Evolutionary conservation across 306 rosid species (phyloP).

Genomic region (Vicia faba): DNA sequence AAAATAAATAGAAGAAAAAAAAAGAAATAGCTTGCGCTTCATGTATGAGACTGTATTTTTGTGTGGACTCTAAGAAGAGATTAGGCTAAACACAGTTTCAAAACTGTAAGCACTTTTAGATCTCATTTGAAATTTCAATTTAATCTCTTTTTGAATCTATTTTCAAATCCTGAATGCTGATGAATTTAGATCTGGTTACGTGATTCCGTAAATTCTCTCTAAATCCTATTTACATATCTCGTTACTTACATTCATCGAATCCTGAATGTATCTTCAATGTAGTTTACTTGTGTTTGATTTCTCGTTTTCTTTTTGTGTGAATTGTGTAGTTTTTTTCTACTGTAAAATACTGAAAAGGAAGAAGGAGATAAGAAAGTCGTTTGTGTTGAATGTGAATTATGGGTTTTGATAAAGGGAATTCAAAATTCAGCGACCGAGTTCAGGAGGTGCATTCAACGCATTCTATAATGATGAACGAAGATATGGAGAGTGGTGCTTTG

Average conservation of each 20-base stretch:
- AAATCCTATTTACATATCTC: no score
- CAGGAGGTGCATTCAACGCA: conserved; percentile 91
- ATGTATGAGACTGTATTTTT: not conserved
- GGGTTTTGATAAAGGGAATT: conserved; percentile 39
- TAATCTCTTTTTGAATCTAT: conserved; percentile 14
- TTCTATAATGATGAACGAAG: conserved; percentile 62
- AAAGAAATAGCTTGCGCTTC: conserved; percentile 17
- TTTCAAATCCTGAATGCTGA: not conserved
- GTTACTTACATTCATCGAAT: no score
- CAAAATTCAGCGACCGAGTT: conserved; percentile 94
- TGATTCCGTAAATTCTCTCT: no score
- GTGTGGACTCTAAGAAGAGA: conserved; percentile 21
- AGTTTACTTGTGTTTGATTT: not conserved
- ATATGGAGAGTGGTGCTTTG: conserved; percentile 66
- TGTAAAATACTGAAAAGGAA: no score
- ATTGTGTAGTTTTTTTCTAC: no score
- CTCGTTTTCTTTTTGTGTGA: no score
- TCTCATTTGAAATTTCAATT: conserved; percentile 31
- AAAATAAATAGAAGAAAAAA: no score
- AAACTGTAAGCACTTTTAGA: conserved; percentile 39
- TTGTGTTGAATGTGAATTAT: not conserved
- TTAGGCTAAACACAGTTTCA: conserved; percentile 23
- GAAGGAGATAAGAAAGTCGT: no score
- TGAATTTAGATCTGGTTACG: no score
- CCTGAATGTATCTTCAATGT: no score